phyloP scores from a whole-genome alignment of 75 land plant species.

The Larix kaempferi region DNA sequence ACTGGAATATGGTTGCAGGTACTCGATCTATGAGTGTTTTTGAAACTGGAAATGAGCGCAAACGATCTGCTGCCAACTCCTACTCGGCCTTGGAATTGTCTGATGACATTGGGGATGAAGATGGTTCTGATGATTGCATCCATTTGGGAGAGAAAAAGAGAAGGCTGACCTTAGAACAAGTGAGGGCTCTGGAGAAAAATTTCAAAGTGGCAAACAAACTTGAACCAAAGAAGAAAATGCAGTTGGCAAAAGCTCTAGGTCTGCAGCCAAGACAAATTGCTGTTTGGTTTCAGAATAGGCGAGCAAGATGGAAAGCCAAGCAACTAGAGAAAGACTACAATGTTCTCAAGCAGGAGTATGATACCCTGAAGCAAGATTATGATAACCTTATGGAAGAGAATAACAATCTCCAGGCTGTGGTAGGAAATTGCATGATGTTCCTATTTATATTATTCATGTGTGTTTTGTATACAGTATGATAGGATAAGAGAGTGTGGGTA shows the following conservation, averaged over 20 bases:
- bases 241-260: conserved; percentile 7
- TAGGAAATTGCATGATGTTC: background rate
- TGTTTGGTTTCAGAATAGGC: conserved; percentile 18
- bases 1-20: conserved; percentile 2
- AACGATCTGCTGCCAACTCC: background rate
- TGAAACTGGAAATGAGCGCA: conserved; percentile 1
- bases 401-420: conserved; percentile 8
- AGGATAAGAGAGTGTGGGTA: too few relatives aligned
- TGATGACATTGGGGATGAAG: conserved; percentile 6
- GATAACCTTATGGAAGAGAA: conserved; percentile 12
- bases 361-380: conserved; percentile 11
- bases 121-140: conserved; percentile 10
- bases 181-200: conserved; percentile 14
- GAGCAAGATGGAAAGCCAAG: conserved; percentile 20
- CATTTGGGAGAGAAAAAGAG: conserved; percentile 15
- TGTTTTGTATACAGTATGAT: too few relatives aligned
- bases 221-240: conserved; percentile 13
- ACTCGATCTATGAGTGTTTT: conserved; percentile 5
- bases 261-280: conserved; percentile 22
- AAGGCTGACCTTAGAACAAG: conserved; percentile 13
- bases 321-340: conserved; percentile 19
- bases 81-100: conserved; percentile 6
- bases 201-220: conserved; percentile 8
- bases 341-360: conserved; percentile 9
- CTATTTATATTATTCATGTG: too few relatives aligned